These are phyloP conservation scores for Syzygium oleosum DNA, from an alignment of 345 rosid species.

Conservation along the genomic window DNA sequence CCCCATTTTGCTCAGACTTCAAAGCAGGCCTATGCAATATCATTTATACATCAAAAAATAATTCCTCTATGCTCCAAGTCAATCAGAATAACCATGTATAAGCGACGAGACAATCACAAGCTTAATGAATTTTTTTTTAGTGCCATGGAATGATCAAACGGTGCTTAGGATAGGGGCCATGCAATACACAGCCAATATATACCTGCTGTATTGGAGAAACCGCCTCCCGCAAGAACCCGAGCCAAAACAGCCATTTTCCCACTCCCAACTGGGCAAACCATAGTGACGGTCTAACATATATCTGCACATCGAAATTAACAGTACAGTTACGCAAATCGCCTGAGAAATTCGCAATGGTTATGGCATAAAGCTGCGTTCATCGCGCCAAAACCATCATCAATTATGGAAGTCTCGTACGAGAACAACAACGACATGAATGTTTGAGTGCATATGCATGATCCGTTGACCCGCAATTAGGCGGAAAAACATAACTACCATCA, in stretches of 20 bases:
- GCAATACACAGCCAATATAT: constrained; percentile 5
- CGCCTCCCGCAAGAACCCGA: constrained; percentile 34
- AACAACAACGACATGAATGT: background rate
- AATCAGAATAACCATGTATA: background rate
- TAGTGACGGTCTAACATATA: constrained; percentile 4
- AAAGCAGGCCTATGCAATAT: background rate
- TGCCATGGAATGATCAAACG: background rate
- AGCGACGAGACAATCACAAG: background rate
- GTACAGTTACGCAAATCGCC: background rate
- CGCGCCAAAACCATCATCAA: background rate
- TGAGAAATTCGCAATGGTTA: background rate
- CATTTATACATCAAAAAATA: background rate
- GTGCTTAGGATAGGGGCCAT: background rate
- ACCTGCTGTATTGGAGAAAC: constrained; percentile 16
- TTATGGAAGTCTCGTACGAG: background rate
- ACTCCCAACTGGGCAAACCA: constrained; percentile 54
- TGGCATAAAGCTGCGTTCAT: background rate
- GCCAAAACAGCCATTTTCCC: constrained; percentile 63
- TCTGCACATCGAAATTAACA: constrained; percentile 6
- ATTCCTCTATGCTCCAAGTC: background rate
- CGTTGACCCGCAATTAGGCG: background rate
- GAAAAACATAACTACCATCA: background rate
- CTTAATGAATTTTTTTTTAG: background rate
- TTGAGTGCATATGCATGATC: background rate
- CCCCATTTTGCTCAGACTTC: background rate